Evolutionary conservation across 2,329 filamentous ascomycete genomes (phyloP), one percentile per base, ranked within the genome.

Genomic region (Stagonosporopsis vannaccii): DNA sequence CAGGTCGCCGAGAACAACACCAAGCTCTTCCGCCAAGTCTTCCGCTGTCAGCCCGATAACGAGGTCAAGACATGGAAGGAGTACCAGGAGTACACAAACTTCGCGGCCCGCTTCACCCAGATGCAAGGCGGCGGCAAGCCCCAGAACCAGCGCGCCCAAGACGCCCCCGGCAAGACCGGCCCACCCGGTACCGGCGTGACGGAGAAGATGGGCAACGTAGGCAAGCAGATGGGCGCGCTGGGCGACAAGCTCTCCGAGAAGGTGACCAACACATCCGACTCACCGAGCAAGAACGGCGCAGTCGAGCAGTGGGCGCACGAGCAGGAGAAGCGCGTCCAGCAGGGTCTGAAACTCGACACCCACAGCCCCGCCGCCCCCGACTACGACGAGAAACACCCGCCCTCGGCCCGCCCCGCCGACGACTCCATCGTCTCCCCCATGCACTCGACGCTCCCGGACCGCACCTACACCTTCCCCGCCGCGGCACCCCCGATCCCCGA

Each of bases 1-100:
- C 84, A 87, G 17, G 87, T 92, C 49, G 95, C 95, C 0, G 87
- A 90, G 61, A 98, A 98, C 80, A 99, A 99, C 74, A 99, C 95
- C 3, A 94, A 92, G 72, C 85, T 99, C 43, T 99, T 91, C 79
- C 90, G 95, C 28, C 87, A 90, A 59, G 94, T 99, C 8, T 99
- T 99, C 80, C 88, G 93, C 42, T 97, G 93, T 76, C 96, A 96
- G 90, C 95, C 95, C 1, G 95, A 99, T 74, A 97, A 88, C 47
- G 92, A 97, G 71, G 95, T 97, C 23, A 89, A 87, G 61, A 94
- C 90, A 39, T 99, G 95, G 95, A 88, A 90, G 63, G 90, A 96
- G 61, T 99, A 99, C 77, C 89, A 91, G 61, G 90, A 96, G 63
- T 96, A 90, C 70, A 83, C 85, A 50, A 84, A 87, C 4, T 98